phyloP scores from a whole-genome alignment of 163 green algal genomes.

The Coccomyxa subellipsoidea region DNA sequence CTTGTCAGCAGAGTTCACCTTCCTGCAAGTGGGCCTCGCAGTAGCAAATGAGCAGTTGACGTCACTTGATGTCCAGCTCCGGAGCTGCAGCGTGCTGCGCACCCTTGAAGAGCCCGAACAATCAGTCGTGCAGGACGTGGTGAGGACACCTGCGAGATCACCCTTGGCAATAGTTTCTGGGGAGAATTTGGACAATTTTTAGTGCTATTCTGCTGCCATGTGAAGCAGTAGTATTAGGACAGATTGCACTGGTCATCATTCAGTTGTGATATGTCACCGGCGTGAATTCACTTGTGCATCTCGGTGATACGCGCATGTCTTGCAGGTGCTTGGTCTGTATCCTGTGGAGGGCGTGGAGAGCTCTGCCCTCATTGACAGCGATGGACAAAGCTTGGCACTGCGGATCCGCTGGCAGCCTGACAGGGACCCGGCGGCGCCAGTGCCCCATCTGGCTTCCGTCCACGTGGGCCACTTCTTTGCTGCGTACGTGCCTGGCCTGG shows the following conservation, averaged over 20 bases:
- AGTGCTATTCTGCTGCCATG: too few relatives aligned
- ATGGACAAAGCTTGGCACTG: slow-evolving; percentile 7
- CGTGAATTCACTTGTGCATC: too few relatives aligned
- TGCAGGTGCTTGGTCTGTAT: slow-evolving; percentile 9
- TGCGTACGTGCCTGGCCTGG: slow-evolving; percentile 17
- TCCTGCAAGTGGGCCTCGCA: not conserved
- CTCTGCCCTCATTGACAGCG: slow-evolving; percentile 3
- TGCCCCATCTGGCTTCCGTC: slow-evolving; percentile 12
- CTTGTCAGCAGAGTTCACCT: not conserved
- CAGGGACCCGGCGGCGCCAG: not conserved
- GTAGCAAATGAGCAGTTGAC: not conserved
- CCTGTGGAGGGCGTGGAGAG: slow-evolving; percentile 16
- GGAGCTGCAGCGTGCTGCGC: not conserved
- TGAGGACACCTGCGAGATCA: not conserved
- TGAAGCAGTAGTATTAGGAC: too few relatives aligned
- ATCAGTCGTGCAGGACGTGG: not conserved
- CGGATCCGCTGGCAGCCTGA: slow-evolving; percentile 17
- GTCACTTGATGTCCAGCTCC: not conserved
- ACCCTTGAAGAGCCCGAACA: not conserved
- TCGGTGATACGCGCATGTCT: not conserved
- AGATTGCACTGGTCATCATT: too few relatives aligned
- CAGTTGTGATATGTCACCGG: too few relatives aligned
- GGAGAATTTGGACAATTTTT: too few relatives aligned
- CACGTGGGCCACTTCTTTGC: slow-evolving; percentile 10
- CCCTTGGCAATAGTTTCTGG: not conserved